Conservation (phyloP, 192 early-diverging fungal species). For the Coemansia umbellata region DNA sequence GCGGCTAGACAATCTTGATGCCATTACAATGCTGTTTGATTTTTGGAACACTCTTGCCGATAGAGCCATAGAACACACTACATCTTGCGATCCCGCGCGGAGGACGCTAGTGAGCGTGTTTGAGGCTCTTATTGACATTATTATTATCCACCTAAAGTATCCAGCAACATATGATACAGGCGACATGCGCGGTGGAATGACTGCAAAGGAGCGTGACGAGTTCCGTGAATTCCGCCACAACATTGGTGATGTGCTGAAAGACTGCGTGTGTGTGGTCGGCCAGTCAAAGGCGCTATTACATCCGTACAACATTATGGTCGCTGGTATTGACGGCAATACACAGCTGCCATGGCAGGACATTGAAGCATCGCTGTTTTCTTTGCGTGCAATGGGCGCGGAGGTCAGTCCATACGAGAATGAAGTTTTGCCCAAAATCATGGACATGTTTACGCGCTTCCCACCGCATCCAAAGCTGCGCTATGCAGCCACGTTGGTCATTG, state of each 20-base stretch:
- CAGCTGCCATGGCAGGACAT: slow-evolving; percentile 81
- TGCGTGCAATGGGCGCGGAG: slow-evolving; percentile 90
- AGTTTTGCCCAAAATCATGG: slow-evolving; percentile 90
- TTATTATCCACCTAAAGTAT: slow-evolving; percentile 85
- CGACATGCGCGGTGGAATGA: slow-evolving; percentile 59
- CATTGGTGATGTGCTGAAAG: slow-evolving; percentile 96
- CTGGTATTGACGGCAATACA: slow-evolving; percentile 28
- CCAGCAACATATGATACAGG: slow-evolving; percentile 48
- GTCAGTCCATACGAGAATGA: slow-evolving; percentile 66
- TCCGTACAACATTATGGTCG: slow-evolving; percentile 57
- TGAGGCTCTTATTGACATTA: slow-evolving; percentile 70
- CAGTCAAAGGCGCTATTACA: slow-evolving; percentile 66
- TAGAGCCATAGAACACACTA: slow-evolving; percentile 47
- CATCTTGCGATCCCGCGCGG: slow-evolving; percentile 49
- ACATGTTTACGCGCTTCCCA: slow-evolving; percentile 78
- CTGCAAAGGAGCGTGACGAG: slow-evolving; percentile 88
- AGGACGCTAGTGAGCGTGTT: slow-evolving; percentile 65
- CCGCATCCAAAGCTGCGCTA: slow-evolving; percentile 92
- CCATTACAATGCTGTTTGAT: slow-evolving; percentile 83
- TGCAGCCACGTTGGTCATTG: slow-evolving; percentile 94
- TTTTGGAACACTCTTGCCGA: slow-evolving; percentile 86
- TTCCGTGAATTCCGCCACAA: slow-evolving; percentile 95
- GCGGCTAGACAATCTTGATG: slow-evolving; percentile 73
- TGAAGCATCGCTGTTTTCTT: slow-evolving; percentile 91
- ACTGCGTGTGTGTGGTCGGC: slow-evolving; percentile 83